Evolutionary conservation across 192 early-diverging fungal genomes (phyloP).

Genomic region (Backusella morwellensis): DNA sequence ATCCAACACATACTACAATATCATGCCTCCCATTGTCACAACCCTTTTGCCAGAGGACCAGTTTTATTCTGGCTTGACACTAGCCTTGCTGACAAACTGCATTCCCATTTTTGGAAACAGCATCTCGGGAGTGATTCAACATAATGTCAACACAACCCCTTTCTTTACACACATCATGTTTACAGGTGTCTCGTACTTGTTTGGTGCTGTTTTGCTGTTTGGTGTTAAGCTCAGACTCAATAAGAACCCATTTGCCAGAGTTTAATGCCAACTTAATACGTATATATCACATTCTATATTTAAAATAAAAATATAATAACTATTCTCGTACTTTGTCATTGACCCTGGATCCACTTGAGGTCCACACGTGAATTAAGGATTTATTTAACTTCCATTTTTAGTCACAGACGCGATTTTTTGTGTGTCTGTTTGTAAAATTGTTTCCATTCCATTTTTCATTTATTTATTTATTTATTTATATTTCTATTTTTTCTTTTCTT

Average conservation of each 20-base stretch:
- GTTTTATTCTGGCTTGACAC: background rate
- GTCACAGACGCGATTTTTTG: background rate
- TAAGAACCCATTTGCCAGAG: background rate
- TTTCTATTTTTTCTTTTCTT: background rate
- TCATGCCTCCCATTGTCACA: background rate
- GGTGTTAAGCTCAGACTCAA: background rate
- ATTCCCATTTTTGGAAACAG: background rate
- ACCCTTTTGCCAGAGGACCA: background rate
- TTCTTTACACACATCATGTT: background rate
- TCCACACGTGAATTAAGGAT: background rate
- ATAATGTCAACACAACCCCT: background rate
- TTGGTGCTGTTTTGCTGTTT: background rate
- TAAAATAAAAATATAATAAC: background rate
- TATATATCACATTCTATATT: background rate
- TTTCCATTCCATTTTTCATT: background rate
- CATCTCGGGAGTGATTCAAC: background rate
- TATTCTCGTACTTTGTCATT: background rate
- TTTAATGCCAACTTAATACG: background rate
- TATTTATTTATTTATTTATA: too few species aligned
- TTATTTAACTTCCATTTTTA: background rate
- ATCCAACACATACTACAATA: background rate
- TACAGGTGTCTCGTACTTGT: background rate
- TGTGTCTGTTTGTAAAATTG: too few species aligned
- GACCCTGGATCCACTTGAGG: background rate
- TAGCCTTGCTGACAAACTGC: background rate